A percentile compares a stretch with the other conserved stretches of the same genome.
Evolutionary conservation across 1,284 basidiomycete genomes (phyloP).

Genomic region (Vanrija pseudolonga): DNA sequence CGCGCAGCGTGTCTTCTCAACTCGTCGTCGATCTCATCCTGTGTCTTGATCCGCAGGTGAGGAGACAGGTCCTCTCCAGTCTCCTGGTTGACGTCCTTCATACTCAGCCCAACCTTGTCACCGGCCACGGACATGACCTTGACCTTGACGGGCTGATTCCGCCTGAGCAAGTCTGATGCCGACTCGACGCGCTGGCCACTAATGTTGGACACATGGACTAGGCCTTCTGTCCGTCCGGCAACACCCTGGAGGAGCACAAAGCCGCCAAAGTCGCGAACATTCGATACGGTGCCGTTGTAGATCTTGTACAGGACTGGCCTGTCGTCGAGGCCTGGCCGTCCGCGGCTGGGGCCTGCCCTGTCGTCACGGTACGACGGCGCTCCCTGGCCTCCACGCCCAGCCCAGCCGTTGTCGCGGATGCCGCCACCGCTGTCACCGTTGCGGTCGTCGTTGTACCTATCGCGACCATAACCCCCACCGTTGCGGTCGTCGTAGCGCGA

Average conservation of each 20-base stretch:
- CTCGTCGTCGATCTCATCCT: slow-evolving; percentile 80
- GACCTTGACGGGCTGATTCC: slow-evolving; percentile 83
- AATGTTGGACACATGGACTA: slow-evolving; percentile 94
- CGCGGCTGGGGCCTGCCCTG: background rate
- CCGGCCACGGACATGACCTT: slow-evolving; percentile 93
- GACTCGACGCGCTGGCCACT: slow-evolving; percentile 77
- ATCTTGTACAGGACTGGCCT: slow-evolving; percentile 89
- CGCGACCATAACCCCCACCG: slow-evolving; percentile 44
- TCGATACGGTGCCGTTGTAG: slow-evolving; percentile 80
- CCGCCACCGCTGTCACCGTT: slow-evolving; percentile 49
- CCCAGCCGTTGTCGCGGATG: slow-evolving; percentile 26
- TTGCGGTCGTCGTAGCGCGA: slow-evolving; percentile 54
- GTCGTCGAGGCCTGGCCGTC: slow-evolving; percentile 62
- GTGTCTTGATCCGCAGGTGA: slow-evolving; percentile 86
- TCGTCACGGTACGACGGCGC: slow-evolving; percentile 4
- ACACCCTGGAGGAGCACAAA: slow-evolving; percentile 89
- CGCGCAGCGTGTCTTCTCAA: slow-evolving; percentile 62
- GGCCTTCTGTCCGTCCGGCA: slow-evolving; percentile 78
- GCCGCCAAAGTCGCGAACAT: slow-evolving; percentile 91
- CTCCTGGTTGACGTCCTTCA: slow-evolving; percentile 94
- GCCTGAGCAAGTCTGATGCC: slow-evolving; percentile 76
- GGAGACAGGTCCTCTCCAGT: slow-evolving; percentile 83
- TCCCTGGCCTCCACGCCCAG: slow-evolving; percentile 12
- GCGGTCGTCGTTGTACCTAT: slow-evolving; percentile 36
- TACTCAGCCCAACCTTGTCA: slow-evolving; percentile 75